Conservation (phyloP, 2,329 filamentous ascomycete genomes). For the Beauveria bassiana region DNA sequence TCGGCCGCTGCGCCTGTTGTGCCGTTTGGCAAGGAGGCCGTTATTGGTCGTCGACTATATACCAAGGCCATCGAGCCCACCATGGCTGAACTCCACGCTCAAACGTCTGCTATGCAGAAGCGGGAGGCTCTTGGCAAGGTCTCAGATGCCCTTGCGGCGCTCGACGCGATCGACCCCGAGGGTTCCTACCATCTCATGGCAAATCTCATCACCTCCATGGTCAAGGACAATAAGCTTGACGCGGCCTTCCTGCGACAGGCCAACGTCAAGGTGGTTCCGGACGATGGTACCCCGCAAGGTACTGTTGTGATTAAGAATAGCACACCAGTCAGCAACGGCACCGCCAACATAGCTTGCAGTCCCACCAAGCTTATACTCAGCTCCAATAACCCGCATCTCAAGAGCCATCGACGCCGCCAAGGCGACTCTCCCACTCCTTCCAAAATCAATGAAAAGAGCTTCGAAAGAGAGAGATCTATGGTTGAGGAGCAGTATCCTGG, state of each 20-base stretch:
- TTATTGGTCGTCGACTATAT: constrained; percentile 75
- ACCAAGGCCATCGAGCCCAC: constrained; percentile 73
- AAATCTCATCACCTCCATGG: constrained; percentile 65
- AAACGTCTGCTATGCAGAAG: constrained; percentile 59
- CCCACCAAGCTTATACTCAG: constrained; percentile 65
- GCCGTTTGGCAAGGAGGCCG: constrained; percentile 67
- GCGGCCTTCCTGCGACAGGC: constrained; percentile 37
- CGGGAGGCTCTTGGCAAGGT: constrained; percentile 76
- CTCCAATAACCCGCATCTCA: constrained; percentile 77
- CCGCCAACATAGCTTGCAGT: constrained; percentile 20
- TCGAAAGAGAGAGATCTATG: constrained; percentile 39
- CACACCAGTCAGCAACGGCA: constrained; percentile 26
- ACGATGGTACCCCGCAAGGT: constrained; percentile 41
- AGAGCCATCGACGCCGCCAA: constrained; percentile 65
- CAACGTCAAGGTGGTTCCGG: constrained; percentile 30
- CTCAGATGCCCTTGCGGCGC: constrained; percentile 74
- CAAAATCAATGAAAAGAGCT: constrained; percentile 35
- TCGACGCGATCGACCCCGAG: constrained; percentile 85
- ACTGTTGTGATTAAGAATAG: constrained; percentile 51
- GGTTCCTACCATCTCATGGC: constrained; percentile 81
- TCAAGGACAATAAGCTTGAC: constrained; percentile 59
- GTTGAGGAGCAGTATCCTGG: constrained; percentile 49
- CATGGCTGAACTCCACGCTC: constrained; percentile 79
- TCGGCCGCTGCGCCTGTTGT: constrained; percentile 38
- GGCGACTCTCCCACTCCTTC: constrained; percentile 26